Conservation (phyloP, 129 eudicot species). For the Lactuca saligna region DNA sequence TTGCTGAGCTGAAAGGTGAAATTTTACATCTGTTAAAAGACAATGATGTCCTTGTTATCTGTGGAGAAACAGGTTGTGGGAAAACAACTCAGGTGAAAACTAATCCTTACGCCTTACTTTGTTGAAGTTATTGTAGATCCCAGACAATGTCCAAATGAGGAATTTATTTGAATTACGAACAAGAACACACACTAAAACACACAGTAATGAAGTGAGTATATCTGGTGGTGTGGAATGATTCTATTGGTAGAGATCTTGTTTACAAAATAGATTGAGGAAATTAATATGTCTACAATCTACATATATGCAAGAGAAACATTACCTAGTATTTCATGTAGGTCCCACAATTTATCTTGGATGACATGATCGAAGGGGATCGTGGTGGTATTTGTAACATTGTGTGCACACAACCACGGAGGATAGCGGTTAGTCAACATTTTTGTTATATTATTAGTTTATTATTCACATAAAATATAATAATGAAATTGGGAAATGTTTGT, state of each 20-base stretch:
- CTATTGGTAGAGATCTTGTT: no score
- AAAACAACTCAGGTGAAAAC: conserved; percentile 92
- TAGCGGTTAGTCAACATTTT: conserved; percentile 69
- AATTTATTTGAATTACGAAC: no score
- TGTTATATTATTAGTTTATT: conserved; percentile 1
- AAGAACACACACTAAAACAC: no score
- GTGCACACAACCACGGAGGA: conserved; percentile 98
- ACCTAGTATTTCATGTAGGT: conserved; percentile 50
- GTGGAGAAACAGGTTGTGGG: conserved; percentile 98
- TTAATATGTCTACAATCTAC: neutral
- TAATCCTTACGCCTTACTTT: conserved; percentile 12
- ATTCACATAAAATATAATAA: conserved; percentile 1
- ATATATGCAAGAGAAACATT: conserved; percentile 5
- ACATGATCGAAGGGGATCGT: conserved; percentile 76
- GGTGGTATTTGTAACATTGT: conserved; percentile 93
- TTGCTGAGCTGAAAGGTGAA: conserved; percentile 73
- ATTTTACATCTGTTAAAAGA: conserved; percentile 64
- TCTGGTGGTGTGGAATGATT: no score
- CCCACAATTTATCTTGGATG: conserved; percentile 92
- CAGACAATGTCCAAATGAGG: no score
- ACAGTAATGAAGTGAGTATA: no score
- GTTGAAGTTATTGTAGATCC: neutral
- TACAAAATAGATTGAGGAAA: no score
- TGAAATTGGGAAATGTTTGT: conserved; percentile 16
- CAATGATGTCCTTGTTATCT: conserved; percentile 80